These are phyloP conservation scores for Chloris gayana DNA, from an alignment of 176 grass and related monocot genomes.

Conservation along the genomic window DNA sequence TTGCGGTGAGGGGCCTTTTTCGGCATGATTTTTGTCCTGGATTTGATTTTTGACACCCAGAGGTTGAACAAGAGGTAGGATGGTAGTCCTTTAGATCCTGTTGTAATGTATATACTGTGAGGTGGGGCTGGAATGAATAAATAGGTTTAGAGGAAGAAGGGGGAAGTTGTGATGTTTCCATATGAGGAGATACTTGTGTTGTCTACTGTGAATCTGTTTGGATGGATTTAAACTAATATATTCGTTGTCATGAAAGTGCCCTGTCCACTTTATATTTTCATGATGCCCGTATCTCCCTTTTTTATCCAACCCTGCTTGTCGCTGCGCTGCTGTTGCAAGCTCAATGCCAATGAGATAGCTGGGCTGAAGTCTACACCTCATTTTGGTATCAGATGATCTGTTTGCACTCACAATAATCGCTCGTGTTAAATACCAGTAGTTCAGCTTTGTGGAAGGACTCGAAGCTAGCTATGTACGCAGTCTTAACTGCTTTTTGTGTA, in stretches of 20 bases:
- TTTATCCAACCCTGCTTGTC: background rate
- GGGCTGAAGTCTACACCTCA: background rate
- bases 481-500: no score
- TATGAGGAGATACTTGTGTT: constrained; percentile 26
- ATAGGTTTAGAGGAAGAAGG: constrained; percentile 42
- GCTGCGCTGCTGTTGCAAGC: background rate
- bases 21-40: constrained; percentile 50
- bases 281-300: no score
- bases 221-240: constrained; percentile 25
- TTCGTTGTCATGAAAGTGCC: background rate
- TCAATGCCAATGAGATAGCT: no score
- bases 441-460: no score
- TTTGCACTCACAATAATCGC: background rate
- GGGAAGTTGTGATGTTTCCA: constrained; percentile 30
- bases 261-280: background rate
- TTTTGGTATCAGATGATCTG: background rate
- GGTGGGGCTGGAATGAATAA: constrained; percentile 42
- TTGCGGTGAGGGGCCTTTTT: constrained; percentile 37
- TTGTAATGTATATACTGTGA: constrained; percentile 55
- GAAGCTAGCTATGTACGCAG: no score
- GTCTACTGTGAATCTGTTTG: constrained; percentile 31
- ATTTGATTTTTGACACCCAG: constrained; percentile 44
- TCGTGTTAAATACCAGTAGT: no score
- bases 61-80: constrained; percentile 34
- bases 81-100: constrained; percentile 34